Base-by-base conservation (phyloP, 164 flowering plant genomes). In the Sedum album region DNA sequence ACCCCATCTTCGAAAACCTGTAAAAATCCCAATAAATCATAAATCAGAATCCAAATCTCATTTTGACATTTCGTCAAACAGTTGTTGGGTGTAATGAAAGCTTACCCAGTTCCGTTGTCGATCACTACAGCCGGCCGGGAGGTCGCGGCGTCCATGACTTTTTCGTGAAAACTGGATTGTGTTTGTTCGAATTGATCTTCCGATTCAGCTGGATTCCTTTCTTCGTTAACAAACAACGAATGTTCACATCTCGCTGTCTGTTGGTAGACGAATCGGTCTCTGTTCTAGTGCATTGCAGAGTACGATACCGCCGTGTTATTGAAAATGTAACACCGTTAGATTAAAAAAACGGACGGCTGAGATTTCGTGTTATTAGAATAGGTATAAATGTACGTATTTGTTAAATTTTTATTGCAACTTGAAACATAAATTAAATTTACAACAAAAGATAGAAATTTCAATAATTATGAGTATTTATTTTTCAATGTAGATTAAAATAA, bases 41-140 rank as follows among this genome's bases (percentile, higher is more conserved):
- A 23, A 53, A 53, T 53, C 60, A 53, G 6, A 49, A 49, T 49
- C 26, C 25, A 53, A 51, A 53, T 53, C 26, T 53, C 60, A 53
- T 9, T 25, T 21, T 6, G 15, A 9, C 60, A 53, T 53, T 23
- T 53, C 30, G 17, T 53, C 60, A 53, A 53, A 21, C 60, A 23
- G 28, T 20, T 53, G 25, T 1, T 53, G 11, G 23, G 26, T 23
- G 7, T 3, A 53, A 23, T 7, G 9, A 53, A 53, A 21, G 3
- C 8, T 57, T 57, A 93, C 96, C 97, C 96, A 72, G 92, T 90
- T 69, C 97, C 97, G 68, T 94, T 94, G 72, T 94, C 99, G 81
- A 94, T 91, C 69, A 94, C 99, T 49, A 94, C 89, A 41, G 97
- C 96, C 8, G 97, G 99, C 23, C 99, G 95, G 75, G 93, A 87